Conservation (phyloP, 176 grass and related monocot genomes). For the Triticum dicoccoides region DNA sequence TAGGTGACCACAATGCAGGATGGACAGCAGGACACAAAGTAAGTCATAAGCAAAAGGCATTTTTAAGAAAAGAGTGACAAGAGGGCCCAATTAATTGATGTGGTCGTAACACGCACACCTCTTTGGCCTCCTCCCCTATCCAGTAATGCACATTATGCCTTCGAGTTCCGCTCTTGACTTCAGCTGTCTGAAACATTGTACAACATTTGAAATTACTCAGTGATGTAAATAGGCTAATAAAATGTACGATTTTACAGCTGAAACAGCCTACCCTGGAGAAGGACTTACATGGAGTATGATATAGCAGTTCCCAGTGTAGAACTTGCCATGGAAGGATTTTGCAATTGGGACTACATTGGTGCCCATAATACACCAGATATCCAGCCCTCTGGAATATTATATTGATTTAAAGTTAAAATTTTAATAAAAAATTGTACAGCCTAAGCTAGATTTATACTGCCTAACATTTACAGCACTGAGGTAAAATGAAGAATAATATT, state of each 20-base stretch:
- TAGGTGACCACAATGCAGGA: constrained; percentile 34
- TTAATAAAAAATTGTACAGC: background rate
- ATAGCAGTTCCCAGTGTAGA: constrained; percentile 61
- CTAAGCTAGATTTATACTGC: background rate
- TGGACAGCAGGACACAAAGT: background rate
- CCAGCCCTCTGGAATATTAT: constrained; percentile 45
- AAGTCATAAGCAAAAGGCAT: constrained; percentile 5
- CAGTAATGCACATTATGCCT: constrained; percentile 81
- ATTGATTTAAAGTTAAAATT: too few species aligned
- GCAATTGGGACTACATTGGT: constrained; percentile 41
- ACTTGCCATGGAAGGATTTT: constrained; percentile 72
- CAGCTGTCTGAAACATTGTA: constrained; percentile 48
- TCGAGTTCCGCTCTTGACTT: constrained; percentile 55
- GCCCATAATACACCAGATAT: constrained; percentile 79
- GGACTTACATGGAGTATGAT: constrained; percentile 64
- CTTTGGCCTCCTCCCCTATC: constrained; percentile 65
- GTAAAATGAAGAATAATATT: background rate
- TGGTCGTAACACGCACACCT: constrained; percentile 36
- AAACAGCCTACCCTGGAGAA: background rate
- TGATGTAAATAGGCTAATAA: background rate
- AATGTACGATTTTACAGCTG: background rate
- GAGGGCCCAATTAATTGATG: background rate
- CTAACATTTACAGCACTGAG: background rate
- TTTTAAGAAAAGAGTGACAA: background rate
- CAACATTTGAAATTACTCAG: background rate